Evolutionary conservation across 2,329 filamentous ascomycete genomes (phyloP), one percentile per base, ranked within the genome.

Genomic region (Penicillium sp.): DNA sequence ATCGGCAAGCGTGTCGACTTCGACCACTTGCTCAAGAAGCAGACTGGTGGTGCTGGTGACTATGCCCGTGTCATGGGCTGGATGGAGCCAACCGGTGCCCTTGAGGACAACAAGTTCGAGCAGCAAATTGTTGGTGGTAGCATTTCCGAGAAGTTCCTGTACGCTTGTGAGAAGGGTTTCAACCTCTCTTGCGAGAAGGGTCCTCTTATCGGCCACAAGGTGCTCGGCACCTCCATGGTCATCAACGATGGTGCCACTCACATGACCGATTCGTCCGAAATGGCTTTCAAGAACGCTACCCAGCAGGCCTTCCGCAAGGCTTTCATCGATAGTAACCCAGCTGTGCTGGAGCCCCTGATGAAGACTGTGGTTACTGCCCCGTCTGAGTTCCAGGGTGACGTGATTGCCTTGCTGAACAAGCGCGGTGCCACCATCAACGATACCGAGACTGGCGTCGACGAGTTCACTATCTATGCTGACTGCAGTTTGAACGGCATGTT

Each of bases 401-500:
- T 99, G 66, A 91, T 98, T 57, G 93, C 92, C 71, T 81, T 99
- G 52, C 84, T 99, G 81, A 99, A 98, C 83, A 99, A 99, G 87
- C 88, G 95, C 65, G 95, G 92, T 72, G 92, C 94, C 38, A 90
- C 92, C 53, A 98, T 99, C 71, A 90, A 92, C 74, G 95, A 99
- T 72, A 97, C 93, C 5, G 95, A 99, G 73, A 92, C 95, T 68
- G 93, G 93, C 37, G 83, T 88, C 15, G 95, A 99, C 72, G 95
- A 99, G 73, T 98, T 99, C 73, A 96, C 91, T 5, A 85, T 98
- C 59, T 87, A 89, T 57, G 93, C 92, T 28, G 95, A 98, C 79
- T 96, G 92, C 82, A 93, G 89, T 75, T 79, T 99, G 75, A 96
- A 98, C 76, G 87, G 89, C 75, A 99, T 99, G 95, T 99, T 99